These are phyloP conservation scores for Lecanicillium sp. DNA, from an alignment of 2,329 filamentous ascomycete species.

Conservation along the genomic window DNA sequence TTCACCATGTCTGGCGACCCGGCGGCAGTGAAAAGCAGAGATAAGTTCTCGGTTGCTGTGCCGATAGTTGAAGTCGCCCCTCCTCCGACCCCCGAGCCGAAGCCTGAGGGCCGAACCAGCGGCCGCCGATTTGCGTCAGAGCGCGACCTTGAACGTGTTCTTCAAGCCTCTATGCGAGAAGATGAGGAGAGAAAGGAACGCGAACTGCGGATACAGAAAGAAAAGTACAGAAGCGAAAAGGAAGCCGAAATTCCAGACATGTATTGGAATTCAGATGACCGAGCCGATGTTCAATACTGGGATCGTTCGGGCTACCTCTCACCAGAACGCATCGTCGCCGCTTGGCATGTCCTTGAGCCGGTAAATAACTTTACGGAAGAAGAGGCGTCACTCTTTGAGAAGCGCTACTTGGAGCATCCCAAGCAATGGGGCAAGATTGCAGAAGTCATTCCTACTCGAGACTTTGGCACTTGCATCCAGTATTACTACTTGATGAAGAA, in stretches of 20 bases:
- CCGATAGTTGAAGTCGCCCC: conserved; percentile 25
- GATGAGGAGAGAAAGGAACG: conserved; percentile 65
- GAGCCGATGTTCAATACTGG: conserved; percentile 49
- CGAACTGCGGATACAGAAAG: conserved; percentile 55
- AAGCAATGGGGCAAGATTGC: conserved; percentile 81
- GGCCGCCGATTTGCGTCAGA: conserved; percentile 60
- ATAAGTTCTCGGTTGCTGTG: conserved; percentile 39
- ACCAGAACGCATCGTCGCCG: conserved; percentile 57
- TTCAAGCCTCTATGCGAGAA: conserved; percentile 64
- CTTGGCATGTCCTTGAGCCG: conserved; percentile 66
- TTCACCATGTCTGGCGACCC: conserved; percentile 51
- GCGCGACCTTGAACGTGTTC: conserved; percentile 62
- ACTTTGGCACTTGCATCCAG: conserved; percentile 74
- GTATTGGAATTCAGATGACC: conserved; percentile 55
- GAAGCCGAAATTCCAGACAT: conserved; percentile 69
- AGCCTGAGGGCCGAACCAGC: conserved; percentile 44
- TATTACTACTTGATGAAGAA: conserved; percentile 81
- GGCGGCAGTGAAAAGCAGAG: conserved; percentile 45
- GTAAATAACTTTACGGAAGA: conserved; percentile 67
- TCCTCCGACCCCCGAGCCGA: conserved; percentile 42
- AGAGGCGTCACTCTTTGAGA: conserved; percentile 64
- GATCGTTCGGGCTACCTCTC: conserved; percentile 60
- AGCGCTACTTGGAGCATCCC: conserved; percentile 64
- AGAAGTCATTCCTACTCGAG: conserved; percentile 56
- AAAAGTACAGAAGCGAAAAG: conserved; percentile 66